These are phyloP conservation scores for Pseudogymnoascus sp. DNA, from an alignment of 2,329 filamentous ascomycete species.

Conservation along the genomic window DNA sequence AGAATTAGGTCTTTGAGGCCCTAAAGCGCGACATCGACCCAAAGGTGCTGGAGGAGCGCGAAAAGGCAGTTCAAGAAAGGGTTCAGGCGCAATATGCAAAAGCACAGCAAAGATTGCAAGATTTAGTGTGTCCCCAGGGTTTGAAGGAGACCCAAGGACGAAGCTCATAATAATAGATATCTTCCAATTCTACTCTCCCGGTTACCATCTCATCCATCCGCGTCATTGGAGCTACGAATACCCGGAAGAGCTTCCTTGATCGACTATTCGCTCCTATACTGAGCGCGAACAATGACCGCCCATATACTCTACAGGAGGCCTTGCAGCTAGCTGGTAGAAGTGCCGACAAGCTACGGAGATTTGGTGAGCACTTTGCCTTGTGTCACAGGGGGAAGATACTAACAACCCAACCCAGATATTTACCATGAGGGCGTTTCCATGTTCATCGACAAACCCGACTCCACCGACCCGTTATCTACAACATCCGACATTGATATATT, in stretches of 20 bases:
- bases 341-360: conserved; percentile 67
- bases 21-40: conserved; percentile 52
- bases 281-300: conserved; percentile 55
- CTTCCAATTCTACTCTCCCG: conserved; percentile 76
- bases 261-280: conserved; percentile 73
- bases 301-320: conserved; percentile 74
- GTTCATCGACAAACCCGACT: conserved; percentile 70
- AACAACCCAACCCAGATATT: conserved; percentile 58
- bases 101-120: conserved; percentile 55
- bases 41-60: conserved; percentile 50
- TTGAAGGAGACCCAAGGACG: not conserved
- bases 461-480: conserved; percentile 59
- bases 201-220: conserved; percentile 81
- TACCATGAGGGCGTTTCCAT: conserved; percentile 78
- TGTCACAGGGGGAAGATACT: not conserved
- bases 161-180: conserved; percentile 45
- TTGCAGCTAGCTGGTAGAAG: conserved; percentile 63
- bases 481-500: conserved; percentile 76
- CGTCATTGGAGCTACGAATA: conserved; percentile 74
- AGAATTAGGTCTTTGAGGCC: conserved; percentile 49
- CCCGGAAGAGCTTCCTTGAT: conserved; percentile 77
- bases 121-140: conserved; percentile 48
- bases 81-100: conserved; percentile 28
- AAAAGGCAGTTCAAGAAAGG: conserved; percentile 48
- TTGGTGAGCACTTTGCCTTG: conserved; percentile 52